Base-by-base conservation (phyloP, 108 stramenopile genomes). In the Cyclotella cryptica region DNA sequence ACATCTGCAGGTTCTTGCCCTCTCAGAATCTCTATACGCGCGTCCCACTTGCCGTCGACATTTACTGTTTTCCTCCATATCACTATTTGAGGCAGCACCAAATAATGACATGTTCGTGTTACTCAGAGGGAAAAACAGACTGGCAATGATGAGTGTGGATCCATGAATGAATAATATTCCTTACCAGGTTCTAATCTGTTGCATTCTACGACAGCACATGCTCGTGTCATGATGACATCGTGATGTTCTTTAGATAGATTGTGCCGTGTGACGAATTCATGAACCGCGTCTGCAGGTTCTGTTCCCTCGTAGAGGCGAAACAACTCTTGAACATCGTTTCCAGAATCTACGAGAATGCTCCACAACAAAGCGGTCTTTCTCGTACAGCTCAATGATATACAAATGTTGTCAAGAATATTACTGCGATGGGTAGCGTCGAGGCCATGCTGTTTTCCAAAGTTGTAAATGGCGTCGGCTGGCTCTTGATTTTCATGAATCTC, bases 1-100 rank as follows among this genome's bases (percentile, higher is more conserved):
- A 54, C 66, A 27, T 78, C 72, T 1, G 78, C 66, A 14, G 76
- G 62, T n/a, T 78, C 72, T 57, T 83, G 67, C 2, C 82, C 82
- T 29, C 71, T 62, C 3, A 60, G 66, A 55, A 83, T 78, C 58
- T 74, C 71, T 19, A 83, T 69, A 15, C 64, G 53, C 11, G 64
- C 66, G 18, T 66, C 43, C 69, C 65, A 62, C 27, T 80, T 72
- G 49, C 46, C 40, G 46, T 85, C 70, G 28, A 79, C 55, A 12
- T 71, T 66, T 30, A 77, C 46, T 15, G 67, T 45, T 52, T 64
- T 85, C 60, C 57, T 55, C 74, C 65, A 66, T 22, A 66, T 57
- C 4, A 57, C 74, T 75, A 8, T 22, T 19, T 19, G 2, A 10
- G n/a, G 11, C 12, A 24, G 57, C 3, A 58, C 57, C 35, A 47